Evolutionary conservation across 148 eudicot genomes (phyloP).

Genomic region (Camellia granthamiana): DNA sequence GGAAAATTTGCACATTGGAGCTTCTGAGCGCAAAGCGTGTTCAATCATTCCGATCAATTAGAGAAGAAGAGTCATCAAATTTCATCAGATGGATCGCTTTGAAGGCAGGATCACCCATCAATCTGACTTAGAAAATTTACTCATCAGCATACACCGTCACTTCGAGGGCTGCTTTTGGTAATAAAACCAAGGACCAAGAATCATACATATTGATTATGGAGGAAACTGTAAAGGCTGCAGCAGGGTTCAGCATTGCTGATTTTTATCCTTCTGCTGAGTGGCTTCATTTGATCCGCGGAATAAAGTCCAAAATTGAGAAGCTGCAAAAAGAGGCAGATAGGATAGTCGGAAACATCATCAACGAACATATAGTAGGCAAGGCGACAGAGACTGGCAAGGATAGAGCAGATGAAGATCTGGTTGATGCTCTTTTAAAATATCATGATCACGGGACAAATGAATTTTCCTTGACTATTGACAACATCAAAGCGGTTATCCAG

Average conservation of each 20-base stretch:
- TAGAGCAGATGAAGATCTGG: too few relatives aligned
- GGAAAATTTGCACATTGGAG: conserved; percentile 26
- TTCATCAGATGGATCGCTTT: conserved; percentile 9
- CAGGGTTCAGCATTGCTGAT: conserved; percentile 28
- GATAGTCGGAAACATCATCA: conserved; percentile 22
- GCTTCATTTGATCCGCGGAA: conserved; percentile 17
- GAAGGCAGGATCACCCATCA: conserved; percentile 10
- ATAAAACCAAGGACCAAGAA: conserved; percentile 17
- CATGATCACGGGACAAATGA: too few relatives aligned
- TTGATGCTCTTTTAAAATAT: too few relatives aligned
- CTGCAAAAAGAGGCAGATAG: conserved; percentile 10
- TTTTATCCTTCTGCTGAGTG: conserved; percentile 18
- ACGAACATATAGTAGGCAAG: conserved; percentile 9
- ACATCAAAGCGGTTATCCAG: too few relatives aligned
- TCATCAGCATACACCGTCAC: conserved; percentile 4
- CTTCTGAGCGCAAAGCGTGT: conserved; percentile 27
- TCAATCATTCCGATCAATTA: not conserved
- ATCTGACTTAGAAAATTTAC: conserved; percentile 13
- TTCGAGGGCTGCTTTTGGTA: conserved; percentile 28
- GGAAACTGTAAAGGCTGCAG: not conserved
- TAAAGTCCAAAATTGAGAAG: conserved; percentile 15
- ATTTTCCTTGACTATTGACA: too few relatives aligned
- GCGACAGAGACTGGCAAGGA: not conserved
- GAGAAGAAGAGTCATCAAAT: conserved; percentile 21
- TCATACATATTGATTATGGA: conserved; percentile 3